Evolutionary conservation across 2,329 filamentous ascomycete species (phyloP), one percentile per base, ranked within the genome.

Genomic region (Curvularia sp.): DNA sequence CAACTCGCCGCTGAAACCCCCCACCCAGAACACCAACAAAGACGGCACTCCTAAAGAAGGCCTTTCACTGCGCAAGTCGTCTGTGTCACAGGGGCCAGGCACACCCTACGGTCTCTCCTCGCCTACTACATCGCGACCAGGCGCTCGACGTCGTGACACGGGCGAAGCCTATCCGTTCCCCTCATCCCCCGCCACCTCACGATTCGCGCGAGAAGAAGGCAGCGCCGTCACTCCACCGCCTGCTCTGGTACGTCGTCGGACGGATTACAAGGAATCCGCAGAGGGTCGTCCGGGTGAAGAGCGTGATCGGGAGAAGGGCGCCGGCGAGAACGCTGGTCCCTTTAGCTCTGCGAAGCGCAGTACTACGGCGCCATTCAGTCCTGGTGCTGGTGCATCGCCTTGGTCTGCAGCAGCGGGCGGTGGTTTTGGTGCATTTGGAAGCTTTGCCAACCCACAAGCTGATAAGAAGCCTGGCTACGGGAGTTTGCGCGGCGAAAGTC

Each of bases 1-100:
- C 74, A 99, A 98, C 77, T 97, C 95, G 35, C 90, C 93, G 33
- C 82, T 97, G 67, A 98, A 98, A 78, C 90, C 91, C 8, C 91
- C 91, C 20, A 86, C 88, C 31, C 89, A 91, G 71, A 85, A 82
- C 61, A 76, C 81, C 24, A 83, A 82, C 69, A 94, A 91, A 80
- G 87, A 80, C 77, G 83, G 77, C 60, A 84, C 75, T 75, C 84
- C 76, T 76, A 84, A 78, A 76, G 85, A 75, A 49, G 83, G 83
- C 10, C 71, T 84, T 10, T 88, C 90, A 55, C 86, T 89, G 49
- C 90, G 94, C 57, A 97, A 97, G 79, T 83, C 88, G 15, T 97
- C 93, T 0, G 78, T 97, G 49, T 95, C 93, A 20, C 89, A 91
- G 63, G 87, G 84, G 50, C 84, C 84, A 57, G 82, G 84, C 18